Conservation (phyloP, 192 early-diverging fungal genomes). For the Backusella circina region DNA sequence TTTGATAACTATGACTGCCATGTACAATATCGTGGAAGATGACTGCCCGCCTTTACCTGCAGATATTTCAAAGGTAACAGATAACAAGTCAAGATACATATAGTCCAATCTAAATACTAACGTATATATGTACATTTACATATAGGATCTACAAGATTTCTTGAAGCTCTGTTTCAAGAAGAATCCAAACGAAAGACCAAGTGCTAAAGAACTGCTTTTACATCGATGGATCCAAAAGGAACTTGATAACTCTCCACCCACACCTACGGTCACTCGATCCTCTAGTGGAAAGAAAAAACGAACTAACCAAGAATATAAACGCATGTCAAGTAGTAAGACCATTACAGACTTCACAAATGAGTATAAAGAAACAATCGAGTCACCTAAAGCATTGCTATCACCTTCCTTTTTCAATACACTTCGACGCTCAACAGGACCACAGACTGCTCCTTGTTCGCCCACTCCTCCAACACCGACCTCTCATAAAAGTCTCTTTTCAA, state of each 20-base stretch:
- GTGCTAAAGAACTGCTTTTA: slow-evolving; percentile 63
- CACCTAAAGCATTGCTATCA: neutral
- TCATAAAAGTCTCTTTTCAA: neutral
- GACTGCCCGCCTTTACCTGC: slow-evolving; percentile 88
- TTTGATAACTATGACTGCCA: slow-evolving; percentile 82
- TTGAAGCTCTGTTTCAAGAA: slow-evolving; percentile 82
- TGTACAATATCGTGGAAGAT: slow-evolving; percentile 93
- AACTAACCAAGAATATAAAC: neutral
- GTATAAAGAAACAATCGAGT: neutral
- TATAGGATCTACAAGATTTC: slow-evolving; percentile 73
- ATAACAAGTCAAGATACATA: neutral
- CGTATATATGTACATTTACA: too few species aligned
- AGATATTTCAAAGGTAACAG: slow-evolving; percentile 58
- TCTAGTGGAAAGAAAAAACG: neutral
- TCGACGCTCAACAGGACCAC: neutral
- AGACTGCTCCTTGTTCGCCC: neutral
- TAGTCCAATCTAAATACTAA: neutral
- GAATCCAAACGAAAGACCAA: slow-evolving; percentile 64
- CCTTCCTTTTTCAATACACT: neutral
- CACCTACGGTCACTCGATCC: neutral
- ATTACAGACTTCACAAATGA: neutral
- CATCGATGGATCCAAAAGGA: slow-evolving; percentile 70
- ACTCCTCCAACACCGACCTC: neutral
- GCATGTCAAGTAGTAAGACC: neutral
- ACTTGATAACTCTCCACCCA: neutral